Conservation (phyloP, 2,329 filamentous ascomycete species). For the Fusarium nematophilum region DNA sequence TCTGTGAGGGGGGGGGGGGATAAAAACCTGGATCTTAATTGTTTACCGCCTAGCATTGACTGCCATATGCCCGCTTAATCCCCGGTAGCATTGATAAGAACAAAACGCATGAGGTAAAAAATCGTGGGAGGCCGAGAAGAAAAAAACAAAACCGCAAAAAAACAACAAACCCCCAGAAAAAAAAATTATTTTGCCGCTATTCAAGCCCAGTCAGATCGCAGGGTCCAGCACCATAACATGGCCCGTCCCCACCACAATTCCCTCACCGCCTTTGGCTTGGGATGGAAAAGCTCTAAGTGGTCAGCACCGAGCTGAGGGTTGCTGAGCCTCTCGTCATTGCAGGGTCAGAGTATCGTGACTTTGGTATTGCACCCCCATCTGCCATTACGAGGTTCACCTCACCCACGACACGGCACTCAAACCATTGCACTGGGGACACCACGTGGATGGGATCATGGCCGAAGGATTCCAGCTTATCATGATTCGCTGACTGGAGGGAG, state of each 20-base stretch:
- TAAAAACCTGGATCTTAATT: no score
- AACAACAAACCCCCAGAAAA: constrained; percentile 9
- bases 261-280: constrained; percentile 39
- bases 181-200: constrained; percentile 9
- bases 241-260: constrained; percentile 21
- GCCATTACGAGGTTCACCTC: no score
- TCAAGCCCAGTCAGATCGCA: constrained; percentile 37
- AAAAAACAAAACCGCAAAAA: constrained; percentile 8
- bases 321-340: constrained; percentile 5
- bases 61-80: background rate
- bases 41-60: background rate
- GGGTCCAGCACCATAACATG: constrained; percentile 35
- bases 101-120: background rate
- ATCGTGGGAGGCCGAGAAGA: constrained; percentile 4
- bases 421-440: no score
- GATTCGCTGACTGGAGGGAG: no score
- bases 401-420: no score
- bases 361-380: no score
- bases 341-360: constrained; percentile 3
- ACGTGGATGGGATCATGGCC: no score
- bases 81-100: background rate
- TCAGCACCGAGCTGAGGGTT: background rate
- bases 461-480: no score
- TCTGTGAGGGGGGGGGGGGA: background rate
- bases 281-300: constrained; percentile 25